Base-by-base conservation (phyloP, 768 basidiomycete genomes). In the Mycena filopes region DNA sequence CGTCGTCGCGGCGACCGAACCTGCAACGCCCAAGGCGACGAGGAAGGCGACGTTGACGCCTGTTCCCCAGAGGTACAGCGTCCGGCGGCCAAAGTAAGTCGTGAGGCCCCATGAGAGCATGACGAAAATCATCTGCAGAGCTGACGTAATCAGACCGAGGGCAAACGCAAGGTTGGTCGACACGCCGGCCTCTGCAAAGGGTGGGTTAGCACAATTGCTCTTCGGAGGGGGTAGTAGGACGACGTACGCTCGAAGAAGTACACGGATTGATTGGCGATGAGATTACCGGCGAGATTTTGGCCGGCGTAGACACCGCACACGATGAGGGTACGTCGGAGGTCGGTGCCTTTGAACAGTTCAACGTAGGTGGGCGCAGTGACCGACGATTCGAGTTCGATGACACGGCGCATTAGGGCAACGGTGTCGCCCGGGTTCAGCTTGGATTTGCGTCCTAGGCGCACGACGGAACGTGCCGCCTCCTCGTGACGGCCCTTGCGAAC, bases 111-210 rank as follows among this genome's bases (percentile, higher is more conserved):
- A 69, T 13, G 67, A 69, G 38, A 69, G 67, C 67, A 62, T 62
- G 51, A 65, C 63, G 63, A 69, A 69, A 60, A 69, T 46, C 67
- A 69, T 69, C 26, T 69, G 67, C 15, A 69, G 67, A 16, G 67
- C 67, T 23, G 67, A 69, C 45, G 67, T 69, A 60, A 69, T 69
- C 28, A 69, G 55, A 21, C 67, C 67, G 26, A 69, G 63, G 25
- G 63, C 67, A 55, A 69, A 69, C 11, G 67, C 63, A 15, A 45
- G 46, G 51, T 65, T 61, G n/a, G 47, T 61, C 23, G 33, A 4
- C 63, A 69, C 61, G 13, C 67, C 67, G 16, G 67, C 67, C 63
- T 69, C 67, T 68, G 63, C 43, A 33, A 33, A 12, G 7, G 25
- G 16, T 20, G 28, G 21, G 58, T 65, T 23, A 65, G 64, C 51